Base-by-base conservation (phyloP, 495 filamentous ascomycete genomes). In the Friedmanniomyces endolithicus region DNA sequence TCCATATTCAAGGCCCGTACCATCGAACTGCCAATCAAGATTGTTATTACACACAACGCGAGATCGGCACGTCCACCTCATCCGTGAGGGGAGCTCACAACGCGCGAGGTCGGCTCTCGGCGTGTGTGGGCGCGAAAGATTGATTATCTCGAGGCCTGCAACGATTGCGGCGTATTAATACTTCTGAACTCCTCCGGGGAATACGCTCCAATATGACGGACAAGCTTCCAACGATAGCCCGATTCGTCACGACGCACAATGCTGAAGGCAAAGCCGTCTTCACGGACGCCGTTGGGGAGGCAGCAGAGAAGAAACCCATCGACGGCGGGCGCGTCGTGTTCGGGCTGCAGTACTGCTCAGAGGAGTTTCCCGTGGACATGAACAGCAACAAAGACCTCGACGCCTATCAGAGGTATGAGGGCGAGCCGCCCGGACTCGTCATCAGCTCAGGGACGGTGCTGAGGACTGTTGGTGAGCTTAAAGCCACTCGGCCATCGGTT, bases 401-500 rank as follows among this genome's bases (percentile, higher is more conserved):
- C 0, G 46, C 58, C 1, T 74, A 71, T 47, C 64, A 58, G 50
- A 22, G 29, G 37, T 63, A 53, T 45, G n/a, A 52, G 22, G 35
- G 24, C 9, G 54, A 49, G 6, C 39, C 63, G 44, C 68, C 67
- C 1, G 67, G 63, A 1, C 50, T 77, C 9, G 64, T 59, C 23
- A 65, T 73, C 33, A 60, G 60, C 24, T 64, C 63, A 52, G 77
- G 77, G 17, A 78, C 75, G 1, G 76, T 83, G 1, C 66, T 77
- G 3, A 74, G 82, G n/a, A 74, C 72, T 50, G 80, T 83, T 1
- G 49, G 17, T 80, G 84, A 58, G 77, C 82, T 29, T 43, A 27
- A 6, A 22, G 19, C 1, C 6, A 3, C 23, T 12, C 12, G 12
- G 20, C 22, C 2, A 20, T 29, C 53, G 4, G 29, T 31, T 11